phyloP scores from a whole-genome alignment of 805 yeast genomes.

The Metschnikowia matae region DNA sequence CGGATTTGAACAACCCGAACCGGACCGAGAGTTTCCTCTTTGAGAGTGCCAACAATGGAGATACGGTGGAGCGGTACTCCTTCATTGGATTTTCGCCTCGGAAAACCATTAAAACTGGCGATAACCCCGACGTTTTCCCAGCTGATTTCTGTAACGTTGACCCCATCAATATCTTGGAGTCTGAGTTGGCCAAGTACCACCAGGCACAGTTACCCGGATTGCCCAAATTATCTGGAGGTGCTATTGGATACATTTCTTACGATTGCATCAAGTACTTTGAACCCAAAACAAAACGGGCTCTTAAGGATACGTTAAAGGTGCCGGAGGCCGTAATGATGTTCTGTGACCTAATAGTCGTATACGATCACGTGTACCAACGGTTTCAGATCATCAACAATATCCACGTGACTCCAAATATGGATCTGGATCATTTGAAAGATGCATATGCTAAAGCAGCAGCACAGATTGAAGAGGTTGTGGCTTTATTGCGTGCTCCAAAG shows the following conservation, averaged over 20 bases:
- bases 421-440: slow-evolving; percentile 26
- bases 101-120: slow-evolving; percentile 80
- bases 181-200: slow-evolving; percentile 59
- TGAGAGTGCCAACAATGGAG: slow-evolving; percentile 88
- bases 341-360: slow-evolving; percentile 84
- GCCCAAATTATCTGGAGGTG: slow-evolving; percentile 89
- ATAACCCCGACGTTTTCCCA: slow-evolving; percentile 35
- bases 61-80: slow-evolving; percentile 83
- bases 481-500: slow-evolving; percentile 42
- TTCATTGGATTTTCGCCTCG: slow-evolving; percentile 86
- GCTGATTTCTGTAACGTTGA: slow-evolving; percentile 53
- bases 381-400: slow-evolving; percentile 87
- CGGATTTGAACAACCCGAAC: slow-evolving; percentile 51
- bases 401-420: slow-evolving; percentile 33
- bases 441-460: slow-evolving; percentile 52
- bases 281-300: slow-evolving; percentile 73
- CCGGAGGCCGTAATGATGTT: slow-evolving; percentile 94
- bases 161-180: slow-evolving; percentile 71
- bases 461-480: slow-evolving; percentile 56
- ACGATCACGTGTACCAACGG: slow-evolving; percentile 91
- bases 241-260: slow-evolving; percentile 91
- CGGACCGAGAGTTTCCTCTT: slow-evolving; percentile 72
- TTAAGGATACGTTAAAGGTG: slow-evolving; percentile 74
- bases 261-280: slow-evolving; percentile 97
- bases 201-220: slow-evolving; percentile 81